A percentile compares a stretch with the other conserved stretches of the same genome.
These are phyloP conservation scores for Nothophytophthora sp. DNA, from an alignment of 352 stramenopile species.

Conservation along the genomic window DNA sequence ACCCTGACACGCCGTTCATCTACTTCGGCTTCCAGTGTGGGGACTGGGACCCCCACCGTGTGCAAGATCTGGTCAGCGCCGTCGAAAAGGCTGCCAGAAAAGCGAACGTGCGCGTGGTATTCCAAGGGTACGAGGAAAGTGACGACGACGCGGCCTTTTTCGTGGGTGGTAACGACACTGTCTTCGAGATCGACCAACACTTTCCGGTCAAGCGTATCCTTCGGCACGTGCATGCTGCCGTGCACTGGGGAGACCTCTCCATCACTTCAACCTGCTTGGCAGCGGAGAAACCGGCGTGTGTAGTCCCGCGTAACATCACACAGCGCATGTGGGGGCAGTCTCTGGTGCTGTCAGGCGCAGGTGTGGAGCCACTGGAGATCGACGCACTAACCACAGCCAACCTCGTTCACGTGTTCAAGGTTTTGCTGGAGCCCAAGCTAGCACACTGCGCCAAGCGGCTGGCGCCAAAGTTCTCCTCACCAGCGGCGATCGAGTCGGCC, in stretches of 20 bases:
- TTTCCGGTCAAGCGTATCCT: conserved; percentile 45
- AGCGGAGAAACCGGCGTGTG: conserved; percentile 48
- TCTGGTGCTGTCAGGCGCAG: conserved; percentile 41
- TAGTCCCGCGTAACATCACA: conserved; percentile 44
- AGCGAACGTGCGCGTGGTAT: conserved; percentile 50
- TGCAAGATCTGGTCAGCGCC: conserved; percentile 40
- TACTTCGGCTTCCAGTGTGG: conserved; percentile 57
- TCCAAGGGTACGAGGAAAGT: conserved; percentile 49
- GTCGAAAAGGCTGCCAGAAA: conserved; percentile 45
- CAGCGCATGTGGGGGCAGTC: conserved; percentile 59
- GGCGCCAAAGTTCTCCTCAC: conserved; percentile 37
- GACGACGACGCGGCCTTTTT: conserved; percentile 27
- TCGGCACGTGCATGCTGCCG: conserved; percentile 28
- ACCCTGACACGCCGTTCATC: conserved; percentile 29
- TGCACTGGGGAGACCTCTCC: conserved; percentile 64
- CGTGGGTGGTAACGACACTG: conserved; percentile 28
- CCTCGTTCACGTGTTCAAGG: conserved; percentile 42
- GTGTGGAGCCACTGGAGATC: conserved; percentile 43
- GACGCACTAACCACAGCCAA: conserved; percentile 41
- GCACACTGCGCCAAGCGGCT: conserved; percentile 39
- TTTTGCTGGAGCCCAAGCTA: conserved; percentile 36
- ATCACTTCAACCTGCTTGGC: conserved; percentile 52
- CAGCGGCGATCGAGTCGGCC: conserved; percentile 40
- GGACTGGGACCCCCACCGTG: conserved; percentile 41
- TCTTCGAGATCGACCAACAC: conserved; percentile 53